Base-by-base conservation (phyloP, 768 basidiomycete genomes). In the Podaxis carcinomalis region DNA sequence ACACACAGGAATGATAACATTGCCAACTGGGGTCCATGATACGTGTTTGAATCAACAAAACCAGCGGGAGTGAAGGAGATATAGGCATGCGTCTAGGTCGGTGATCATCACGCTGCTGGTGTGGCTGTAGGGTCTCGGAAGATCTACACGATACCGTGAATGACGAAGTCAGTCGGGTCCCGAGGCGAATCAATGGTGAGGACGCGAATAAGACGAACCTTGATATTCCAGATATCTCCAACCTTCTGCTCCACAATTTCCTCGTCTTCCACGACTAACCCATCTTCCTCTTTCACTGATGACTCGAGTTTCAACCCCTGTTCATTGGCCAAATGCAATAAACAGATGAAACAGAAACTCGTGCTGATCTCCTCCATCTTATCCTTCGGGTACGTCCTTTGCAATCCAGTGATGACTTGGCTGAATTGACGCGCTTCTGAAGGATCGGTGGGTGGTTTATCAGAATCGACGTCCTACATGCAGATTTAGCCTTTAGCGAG, bases 331-430 rank as follows among this genome's bases (percentile, higher is more conserved):
- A 98, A 76, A 77, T 98, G 97, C 16, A 99, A 78, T 25, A 98
- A 77, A 69, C 97, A 98, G 72, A 98, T 99, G 78, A 98, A 99
- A 72, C 96, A 98, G 86, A 97, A 98, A 65, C 93, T 96, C 14
- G 97, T 98, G 72, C 95, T 97, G 70, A 98, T 97, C 65, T 99
- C 97, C 40, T 90, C 90, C 89, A 98, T 91, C 78, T 96, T 98
- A 46, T 98, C 95, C 61, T 77, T 76, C 0, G 97, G 94, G 72
- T 99, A 99, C 5, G 89, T 85, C 55, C 76, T 80, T 65, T 91
- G 86, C 36, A 99, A 81, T 14, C 87, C 87, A 1, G 86, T 81
- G 65, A 99, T 92, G 64, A 98, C 95, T 57, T 85, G 83, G 58
- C 84, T 84, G 72, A 94, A 94, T 57, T 83, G 80, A 16, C 90